Conservation (phyloP, 2,329 filamentous ascomycete species). For the Cadophora sp. region DNA sequence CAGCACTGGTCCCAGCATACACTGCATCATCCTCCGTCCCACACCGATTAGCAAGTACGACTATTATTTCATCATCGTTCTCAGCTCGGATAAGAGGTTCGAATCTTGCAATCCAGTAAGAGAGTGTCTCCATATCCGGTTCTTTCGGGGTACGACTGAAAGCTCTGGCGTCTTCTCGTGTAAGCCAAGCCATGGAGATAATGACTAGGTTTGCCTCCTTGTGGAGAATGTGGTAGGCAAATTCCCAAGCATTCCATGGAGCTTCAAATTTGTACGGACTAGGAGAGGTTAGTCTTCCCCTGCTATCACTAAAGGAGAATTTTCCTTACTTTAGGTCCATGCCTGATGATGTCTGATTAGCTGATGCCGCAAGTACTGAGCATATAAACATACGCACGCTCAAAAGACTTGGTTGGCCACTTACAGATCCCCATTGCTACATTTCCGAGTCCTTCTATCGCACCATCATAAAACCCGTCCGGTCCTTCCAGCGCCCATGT, state of each 20-base stretch:
- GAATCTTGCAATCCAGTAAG: constrained; percentile 77
- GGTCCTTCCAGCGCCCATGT: constrained; percentile 64
- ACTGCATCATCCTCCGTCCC: constrained; percentile 65
- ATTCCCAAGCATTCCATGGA: constrained; percentile 57
- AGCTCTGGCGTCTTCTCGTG: constrained; percentile 55
- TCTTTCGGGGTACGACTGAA: constrained; percentile 59
- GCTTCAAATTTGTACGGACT: constrained; percentile 58
- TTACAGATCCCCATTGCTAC: constrained; percentile 66
- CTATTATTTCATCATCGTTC: constrained; percentile 63
- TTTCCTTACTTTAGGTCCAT: constrained; percentile 65
- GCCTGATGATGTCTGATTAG: constrained; percentile 42
- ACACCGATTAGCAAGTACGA: constrained; percentile 74
- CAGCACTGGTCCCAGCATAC: constrained; percentile 55
- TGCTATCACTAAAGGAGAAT: background rate
- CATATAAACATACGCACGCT: constrained; percentile 11
- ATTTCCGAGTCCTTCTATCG: constrained; percentile 56
- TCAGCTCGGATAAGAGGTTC: constrained; percentile 66
- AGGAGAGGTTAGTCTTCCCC: constrained; percentile 21
- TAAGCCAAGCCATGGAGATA: constrained; percentile 76
- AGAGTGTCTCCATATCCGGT: constrained; percentile 75
- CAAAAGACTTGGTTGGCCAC: constrained; percentile 37
- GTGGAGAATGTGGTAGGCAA: constrained; percentile 60
- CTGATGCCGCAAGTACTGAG: background rate
- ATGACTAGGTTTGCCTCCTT: constrained; percentile 67
- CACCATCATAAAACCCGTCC: constrained; percentile 56